These are phyloP conservation scores for Eremothecium cymbalariae DNA, from an alignment of 1,139 yeast genomes.

Conservation along the genomic window DNA sequence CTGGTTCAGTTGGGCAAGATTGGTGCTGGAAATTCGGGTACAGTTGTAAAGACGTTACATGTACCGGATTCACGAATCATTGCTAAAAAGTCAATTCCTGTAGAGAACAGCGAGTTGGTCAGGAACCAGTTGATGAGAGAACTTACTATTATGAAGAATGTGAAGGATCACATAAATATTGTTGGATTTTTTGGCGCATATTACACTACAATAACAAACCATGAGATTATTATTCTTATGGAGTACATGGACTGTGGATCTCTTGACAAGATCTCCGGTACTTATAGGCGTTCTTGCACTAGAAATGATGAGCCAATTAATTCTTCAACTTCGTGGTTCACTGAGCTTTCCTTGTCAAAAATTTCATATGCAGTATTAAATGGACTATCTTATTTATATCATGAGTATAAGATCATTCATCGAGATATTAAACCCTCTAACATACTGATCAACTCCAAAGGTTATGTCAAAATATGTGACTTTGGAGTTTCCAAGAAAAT, in stretches of 20 bases:
- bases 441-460: conserved; percentile 68
- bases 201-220: conserved; percentile 29
- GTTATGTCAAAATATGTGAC: conserved; percentile 79
- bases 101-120: conserved; percentile 73
- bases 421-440: conserved; percentile 91
- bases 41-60: conserved; percentile 81
- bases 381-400: conserved; percentile 75
- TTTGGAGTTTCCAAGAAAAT: conserved; percentile 91
- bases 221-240: conserved; percentile 65
- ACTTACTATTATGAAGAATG: conserved; percentile 82
- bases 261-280: conserved; percentile 63
- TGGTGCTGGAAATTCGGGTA: conserved; percentile 93
- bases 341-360: conserved; percentile 62
- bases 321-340: conserved; percentile 39
- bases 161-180: conserved; percentile 68
- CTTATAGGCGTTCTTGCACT: conserved; percentile 25
- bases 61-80: conserved; percentile 79
- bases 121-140: conserved; percentile 86
- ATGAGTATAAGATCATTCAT: conserved; percentile 78
- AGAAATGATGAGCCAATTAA: conserved; percentile 20
- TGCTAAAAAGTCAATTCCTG: conserved; percentile 85
- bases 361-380: conserved; percentile 69
- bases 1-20: conserved; percentile 64
- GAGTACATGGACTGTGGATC: conserved; percentile 96
- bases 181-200: conserved; percentile 89